A percentile compares a stretch with the other conserved stretches of the same genome.
Evolutionary conservation across 176 grass and related monocot genomes (phyloP).

Genomic region (Cymbopogon citratus): DNA sequence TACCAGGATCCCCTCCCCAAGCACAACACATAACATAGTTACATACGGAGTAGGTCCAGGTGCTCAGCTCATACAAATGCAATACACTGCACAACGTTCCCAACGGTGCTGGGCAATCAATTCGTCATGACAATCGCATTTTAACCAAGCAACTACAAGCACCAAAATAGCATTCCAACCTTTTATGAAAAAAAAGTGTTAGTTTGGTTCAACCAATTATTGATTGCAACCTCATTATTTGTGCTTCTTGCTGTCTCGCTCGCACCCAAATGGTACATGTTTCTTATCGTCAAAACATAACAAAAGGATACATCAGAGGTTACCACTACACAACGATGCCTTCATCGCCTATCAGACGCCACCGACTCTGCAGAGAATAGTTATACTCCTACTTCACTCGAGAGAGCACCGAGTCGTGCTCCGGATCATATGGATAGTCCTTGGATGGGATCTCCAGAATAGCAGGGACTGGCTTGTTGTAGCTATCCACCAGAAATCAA

Average conservation of each 20-base stretch:
- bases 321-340: not conserved
- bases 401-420: conserved; percentile 78
- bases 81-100: no score
- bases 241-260: not conserved
- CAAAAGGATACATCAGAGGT: not conserved
- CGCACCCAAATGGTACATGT: not conserved
- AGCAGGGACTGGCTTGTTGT: conserved; percentile 87
- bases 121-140: no score
- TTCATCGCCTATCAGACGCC: conserved; percentile 49
- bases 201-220: not conserved
- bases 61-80: no score
- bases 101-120: no score
- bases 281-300: not conserved
- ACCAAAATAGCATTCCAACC: not conserved
- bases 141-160: no score
- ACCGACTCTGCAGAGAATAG: conserved; percentile 79
- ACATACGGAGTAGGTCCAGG: no score
- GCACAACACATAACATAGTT: no score
- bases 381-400: conserved; percentile 75
- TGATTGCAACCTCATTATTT: not conserved
- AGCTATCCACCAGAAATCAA: conserved; percentile 86
- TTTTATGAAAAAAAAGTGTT: not conserved
- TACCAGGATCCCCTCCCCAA: no score
- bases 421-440: conserved; percentile 88
- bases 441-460: conserved; percentile 95